Percentiles rank a stretch among this genome's conserved stretches.
These are phyloP conservation scores for Jackrogersella minutella DNA, from an alignment of 495 filamentous ascomycete species.

Conservation along the genomic window DNA sequence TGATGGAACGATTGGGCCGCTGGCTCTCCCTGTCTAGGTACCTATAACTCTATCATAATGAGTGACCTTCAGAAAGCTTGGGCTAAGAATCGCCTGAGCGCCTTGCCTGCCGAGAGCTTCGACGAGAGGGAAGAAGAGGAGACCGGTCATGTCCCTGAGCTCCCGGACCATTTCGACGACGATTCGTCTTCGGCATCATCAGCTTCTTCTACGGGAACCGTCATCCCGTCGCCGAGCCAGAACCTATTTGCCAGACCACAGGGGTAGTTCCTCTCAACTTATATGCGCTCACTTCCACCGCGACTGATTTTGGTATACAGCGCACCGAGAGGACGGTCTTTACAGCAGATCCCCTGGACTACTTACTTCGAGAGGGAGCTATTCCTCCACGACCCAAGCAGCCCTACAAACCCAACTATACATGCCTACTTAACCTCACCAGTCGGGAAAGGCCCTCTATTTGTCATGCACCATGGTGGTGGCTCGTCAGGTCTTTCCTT, in stretches of 20 bases:
- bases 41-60: conserved; percentile 60
- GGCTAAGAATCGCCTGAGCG: conserved; percentile 77
- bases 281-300: conserved; percentile 19
- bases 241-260: conserved; percentile 75
- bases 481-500: conserved; percentile 91
- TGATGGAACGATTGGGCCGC: conserved; percentile 13
- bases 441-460: conserved; percentile 71
- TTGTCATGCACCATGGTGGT: conserved; percentile 89
- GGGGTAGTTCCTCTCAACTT: conserved; percentile 57
- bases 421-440: conserved; percentile 87
- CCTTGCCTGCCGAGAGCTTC: conserved; percentile 63
- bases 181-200: conserved; percentile 79
- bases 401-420: conserved; percentile 56
- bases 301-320: conserved; percentile 43
- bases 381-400: conserved; percentile 62
- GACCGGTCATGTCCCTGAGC: conserved; percentile 50
- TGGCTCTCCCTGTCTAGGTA: background rate
- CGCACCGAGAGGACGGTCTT: conserved; percentile 49
- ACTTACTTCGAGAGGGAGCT: conserved; percentile 89
- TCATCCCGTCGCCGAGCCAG: conserved; percentile 79
- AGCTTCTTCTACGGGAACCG: conserved; percentile 85
- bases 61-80: conserved; percentile 87
- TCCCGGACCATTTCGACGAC: conserved; percentile 64
- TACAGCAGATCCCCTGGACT: conserved; percentile 78
- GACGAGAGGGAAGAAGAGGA: conserved; percentile 64